Evolutionary conservation across 139 green algal species (phyloP).

Genomic region (Volvox africanus): DNA sequence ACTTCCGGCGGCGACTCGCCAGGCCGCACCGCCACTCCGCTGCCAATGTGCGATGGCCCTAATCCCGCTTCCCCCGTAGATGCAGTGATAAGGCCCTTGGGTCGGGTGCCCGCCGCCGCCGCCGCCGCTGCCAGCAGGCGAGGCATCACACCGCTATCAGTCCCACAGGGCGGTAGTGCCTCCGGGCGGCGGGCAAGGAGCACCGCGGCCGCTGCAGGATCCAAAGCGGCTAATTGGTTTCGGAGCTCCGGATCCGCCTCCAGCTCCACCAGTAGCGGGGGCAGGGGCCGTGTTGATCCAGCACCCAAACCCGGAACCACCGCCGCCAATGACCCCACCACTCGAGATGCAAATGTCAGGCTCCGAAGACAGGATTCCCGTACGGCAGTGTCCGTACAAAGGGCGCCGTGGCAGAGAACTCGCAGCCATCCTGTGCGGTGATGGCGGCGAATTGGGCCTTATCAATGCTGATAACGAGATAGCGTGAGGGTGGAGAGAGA

Average conservation of each 20-base stretch:
- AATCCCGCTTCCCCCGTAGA: too few relatives aligned
- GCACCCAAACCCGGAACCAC: too few relatives aligned
- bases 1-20: not conserved
- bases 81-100: not conserved
- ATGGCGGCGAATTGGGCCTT: not conserved
- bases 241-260: not conserved
- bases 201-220: not conserved
- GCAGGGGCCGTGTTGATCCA: not conserved
- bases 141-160: not conserved
- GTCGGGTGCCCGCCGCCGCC: not conserved
- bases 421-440: conserved; percentile 14
- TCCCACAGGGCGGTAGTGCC: not conserved
- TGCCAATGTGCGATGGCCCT: too few relatives aligned
- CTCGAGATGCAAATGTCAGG: not conserved
- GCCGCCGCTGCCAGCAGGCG: not conserved
- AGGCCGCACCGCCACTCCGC: too few relatives aligned
- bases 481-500: too few relatives aligned
- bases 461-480: too few relatives aligned
- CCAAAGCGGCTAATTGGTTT: not conserved
- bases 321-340: not conserved
- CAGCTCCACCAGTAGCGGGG: not conserved
- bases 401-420: conserved; percentile 4
- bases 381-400: not conserved
- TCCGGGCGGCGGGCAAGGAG: not conserved
- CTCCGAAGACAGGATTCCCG: not conserved